Conservation (phyloP, 2,329 filamentous ascomycete genomes). For the Metarhizium album region DNA sequence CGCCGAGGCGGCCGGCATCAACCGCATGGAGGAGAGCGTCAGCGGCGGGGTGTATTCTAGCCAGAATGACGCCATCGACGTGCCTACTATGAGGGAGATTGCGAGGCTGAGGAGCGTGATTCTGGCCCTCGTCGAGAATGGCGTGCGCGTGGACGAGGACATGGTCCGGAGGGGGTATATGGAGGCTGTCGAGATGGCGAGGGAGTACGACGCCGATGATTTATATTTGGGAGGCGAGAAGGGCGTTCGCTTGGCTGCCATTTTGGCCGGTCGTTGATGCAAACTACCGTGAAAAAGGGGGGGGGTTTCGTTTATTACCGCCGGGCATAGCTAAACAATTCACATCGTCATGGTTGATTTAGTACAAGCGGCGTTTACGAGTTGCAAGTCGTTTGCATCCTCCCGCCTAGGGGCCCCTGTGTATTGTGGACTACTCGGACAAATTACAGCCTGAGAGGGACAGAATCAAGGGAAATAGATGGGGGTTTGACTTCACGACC, state of each 20-base stretch:
- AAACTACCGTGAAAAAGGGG: not conserved
- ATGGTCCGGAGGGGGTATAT: constrained; percentile 75
- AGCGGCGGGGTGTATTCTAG: constrained; percentile 84
- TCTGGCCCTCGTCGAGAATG: constrained; percentile 69
- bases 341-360: too few relatives aligned
- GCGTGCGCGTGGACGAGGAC: constrained; percentile 80
- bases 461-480: not conserved
- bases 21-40: constrained; percentile 77
- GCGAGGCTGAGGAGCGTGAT: constrained; percentile 73
- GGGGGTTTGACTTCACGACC: too few relatives aligned
- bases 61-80: constrained; percentile 78
- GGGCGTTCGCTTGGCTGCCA: constrained; percentile 39
- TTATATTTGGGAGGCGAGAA: constrained; percentile 49
- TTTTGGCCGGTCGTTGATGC: constrained; percentile 17
- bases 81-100: constrained; percentile 77
- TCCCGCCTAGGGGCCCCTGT: too few relatives aligned
- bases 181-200: constrained; percentile 64
- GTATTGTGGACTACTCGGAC: not conserved
- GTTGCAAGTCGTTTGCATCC: not conserved
- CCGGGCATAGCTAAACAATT: too few relatives aligned
- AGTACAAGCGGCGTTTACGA: not conserved
- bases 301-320: not conserved
- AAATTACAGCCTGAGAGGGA: not conserved
- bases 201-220: constrained; percentile 48
- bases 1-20: constrained; percentile 50